Conservation (phyloP, 129 eudicot genomes). For the Deinandra increscens region DNA sequence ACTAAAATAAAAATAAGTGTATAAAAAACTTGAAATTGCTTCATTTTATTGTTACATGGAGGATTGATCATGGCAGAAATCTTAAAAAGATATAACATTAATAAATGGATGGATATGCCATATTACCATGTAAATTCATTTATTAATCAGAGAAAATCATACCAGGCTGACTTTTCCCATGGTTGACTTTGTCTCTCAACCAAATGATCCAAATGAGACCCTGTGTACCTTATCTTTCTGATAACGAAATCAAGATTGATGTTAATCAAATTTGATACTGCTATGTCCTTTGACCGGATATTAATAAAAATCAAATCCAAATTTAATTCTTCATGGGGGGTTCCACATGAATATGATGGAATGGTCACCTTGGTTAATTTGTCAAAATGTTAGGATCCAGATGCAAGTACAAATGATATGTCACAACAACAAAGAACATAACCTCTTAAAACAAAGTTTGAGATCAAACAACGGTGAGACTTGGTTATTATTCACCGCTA, state of each 20-base stretch:
- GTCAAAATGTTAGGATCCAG: no score
- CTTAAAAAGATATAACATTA: neutral
- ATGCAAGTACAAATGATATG: no score
- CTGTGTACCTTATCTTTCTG: neutral
- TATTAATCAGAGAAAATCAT: neutral
- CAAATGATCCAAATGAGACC: neutral
- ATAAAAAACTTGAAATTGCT: conserved; percentile 8
- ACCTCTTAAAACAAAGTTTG: neutral
- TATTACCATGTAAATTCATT: no score
- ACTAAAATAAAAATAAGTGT: neutral
- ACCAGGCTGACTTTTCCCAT: no score
- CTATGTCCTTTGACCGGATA: neutral
- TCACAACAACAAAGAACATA: neutral
- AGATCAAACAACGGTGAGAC: neutral
- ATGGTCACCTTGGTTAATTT: no score
- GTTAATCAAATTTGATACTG: no score
- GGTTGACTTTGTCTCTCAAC: no score
- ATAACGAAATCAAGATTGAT: neutral
- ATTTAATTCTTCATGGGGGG: neutral
- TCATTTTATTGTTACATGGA: conserved; percentile 13
- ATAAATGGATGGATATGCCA: neutral
- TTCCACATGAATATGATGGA: no score
- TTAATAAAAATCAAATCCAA: neutral
- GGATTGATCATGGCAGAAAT: neutral
- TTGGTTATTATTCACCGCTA: neutral